phyloP scores from a whole-genome alignment of 208 protist species.

The Crithidia acanthocephali region DNA sequence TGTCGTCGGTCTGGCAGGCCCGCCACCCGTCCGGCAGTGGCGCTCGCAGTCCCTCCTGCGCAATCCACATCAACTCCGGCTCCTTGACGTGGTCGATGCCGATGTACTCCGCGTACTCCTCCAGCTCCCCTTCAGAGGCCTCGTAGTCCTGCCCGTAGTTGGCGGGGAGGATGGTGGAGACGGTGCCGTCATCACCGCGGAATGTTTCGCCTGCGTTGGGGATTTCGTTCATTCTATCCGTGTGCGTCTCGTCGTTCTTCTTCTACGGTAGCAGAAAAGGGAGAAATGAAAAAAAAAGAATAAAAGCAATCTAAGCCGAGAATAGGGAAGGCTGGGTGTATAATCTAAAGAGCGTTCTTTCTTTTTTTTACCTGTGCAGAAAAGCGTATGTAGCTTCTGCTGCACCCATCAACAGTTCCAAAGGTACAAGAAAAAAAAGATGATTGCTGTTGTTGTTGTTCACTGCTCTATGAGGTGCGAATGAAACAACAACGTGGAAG shows the following conservation, averaged over 20 bases:
- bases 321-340: too few relatives aligned
- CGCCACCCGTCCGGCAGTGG: conserved; percentile 93
- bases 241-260: neutral
- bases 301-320: too few relatives aligned
- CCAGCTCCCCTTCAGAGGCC: conserved; percentile 85
- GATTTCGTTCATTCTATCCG: conserved; percentile 39
- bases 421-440: too few relatives aligned
- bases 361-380: too few relatives aligned
- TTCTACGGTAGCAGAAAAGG: neutral
- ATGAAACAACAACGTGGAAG: too few relatives aligned
- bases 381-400: too few relatives aligned
- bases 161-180: conserved; percentile 91
- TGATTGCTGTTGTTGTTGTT: too few relatives aligned
- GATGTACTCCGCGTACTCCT: conserved; percentile 94
- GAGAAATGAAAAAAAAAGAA: neutral
- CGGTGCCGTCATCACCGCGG: conserved; percentile 74
- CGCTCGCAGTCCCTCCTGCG: conserved; percentile 89
- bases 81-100: conserved; percentile 88
- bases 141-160: conserved; percentile 88
- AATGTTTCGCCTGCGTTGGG: conserved; percentile 76
- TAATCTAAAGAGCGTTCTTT: too few relatives aligned
- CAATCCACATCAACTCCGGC: conserved; percentile 90
- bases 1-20: conserved; percentile 88
- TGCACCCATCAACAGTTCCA: too few relatives aligned
- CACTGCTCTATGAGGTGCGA: too few relatives aligned